Evolutionary conservation across 805 yeast genomes (phyloP).

Genomic region (Hanseniaspora singularis): DNA sequence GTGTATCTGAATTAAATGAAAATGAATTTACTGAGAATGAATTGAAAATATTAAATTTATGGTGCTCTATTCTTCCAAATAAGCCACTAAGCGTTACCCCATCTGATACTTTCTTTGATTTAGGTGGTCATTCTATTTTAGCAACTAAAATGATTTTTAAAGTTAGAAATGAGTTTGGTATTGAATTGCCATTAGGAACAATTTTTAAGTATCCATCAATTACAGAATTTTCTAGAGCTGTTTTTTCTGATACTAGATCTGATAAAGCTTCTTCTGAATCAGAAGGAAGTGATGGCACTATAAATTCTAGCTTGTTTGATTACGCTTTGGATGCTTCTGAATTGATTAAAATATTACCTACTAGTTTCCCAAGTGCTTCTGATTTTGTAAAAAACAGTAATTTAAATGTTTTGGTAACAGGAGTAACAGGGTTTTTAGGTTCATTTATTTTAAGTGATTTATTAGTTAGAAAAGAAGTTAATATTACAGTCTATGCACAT

Average conservation of each 20-base stretch:
- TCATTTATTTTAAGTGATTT: constrained; percentile 74
- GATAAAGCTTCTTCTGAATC: constrained; percentile 36
- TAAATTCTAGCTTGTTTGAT: too few relatives aligned
- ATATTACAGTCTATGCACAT: constrained; percentile 66
- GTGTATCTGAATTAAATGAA: constrained; percentile 34
- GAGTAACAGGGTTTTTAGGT: constrained; percentile 94
- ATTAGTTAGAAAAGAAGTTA: constrained; percentile 40
- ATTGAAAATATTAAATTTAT: constrained; percentile 58
- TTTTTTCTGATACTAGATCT: constrained; percentile 49
- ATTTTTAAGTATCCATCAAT: constrained; percentile 86
- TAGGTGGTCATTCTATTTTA: constrained; percentile 95
- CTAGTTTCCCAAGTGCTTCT: constrained; percentile 28
- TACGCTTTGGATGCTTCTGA: constrained; percentile 20
- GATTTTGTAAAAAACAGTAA: constrained; percentile 26
- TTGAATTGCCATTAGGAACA: constrained; percentile 80
- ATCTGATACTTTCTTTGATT: constrained; percentile 84
- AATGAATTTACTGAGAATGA: constrained; percentile 54
- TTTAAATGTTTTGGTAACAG: constrained; percentile 72
- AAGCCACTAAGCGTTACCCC: constrained; percentile 66
- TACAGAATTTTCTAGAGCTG: constrained; percentile 59
- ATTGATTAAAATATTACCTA: constrained; percentile 29
- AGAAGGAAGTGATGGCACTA: too few relatives aligned
- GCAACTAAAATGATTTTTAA: constrained; percentile 96
- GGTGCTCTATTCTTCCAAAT: constrained; percentile 78
- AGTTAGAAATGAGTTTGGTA: constrained; percentile 60